phyloP scores from a whole-genome alignment of 441 rosid genomes.

The Lepidium campestre region DNA sequence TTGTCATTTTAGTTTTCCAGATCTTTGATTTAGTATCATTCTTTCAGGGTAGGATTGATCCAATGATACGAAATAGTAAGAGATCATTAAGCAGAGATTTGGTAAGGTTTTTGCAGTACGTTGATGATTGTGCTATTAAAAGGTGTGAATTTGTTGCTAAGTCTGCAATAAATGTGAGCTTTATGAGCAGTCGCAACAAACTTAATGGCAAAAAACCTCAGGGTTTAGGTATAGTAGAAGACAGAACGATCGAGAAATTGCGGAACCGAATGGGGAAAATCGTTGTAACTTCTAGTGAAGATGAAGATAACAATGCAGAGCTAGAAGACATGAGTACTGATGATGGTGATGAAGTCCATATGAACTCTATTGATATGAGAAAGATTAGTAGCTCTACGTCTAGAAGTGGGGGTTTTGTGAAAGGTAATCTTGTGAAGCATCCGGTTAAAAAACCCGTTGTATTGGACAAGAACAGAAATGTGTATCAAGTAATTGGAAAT shows the following conservation, averaged over 20 bases:
- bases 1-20: background rate
- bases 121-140: conserved; percentile 49
- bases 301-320: conserved; percentile 55
- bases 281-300: conserved; percentile 34
- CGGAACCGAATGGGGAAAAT: conserved; percentile 42
- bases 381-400: conserved; percentile 14
- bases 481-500: conserved; percentile 32
- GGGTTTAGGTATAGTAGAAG: conserved; percentile 20
- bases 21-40: conserved; percentile 1
- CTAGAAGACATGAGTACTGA: conserved; percentile 51
- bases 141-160: conserved; percentile 27
- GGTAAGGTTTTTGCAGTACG: conserved; percentile 49
- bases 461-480: conserved; percentile 52
- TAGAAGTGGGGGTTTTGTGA: conserved; percentile 29
- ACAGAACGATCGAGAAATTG: conserved; percentile 35
- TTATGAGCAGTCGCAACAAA: conserved; percentile 26
- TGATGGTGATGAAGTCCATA: conserved; percentile 23
- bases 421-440: conserved; percentile 33
- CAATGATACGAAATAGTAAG: conserved; percentile 75
- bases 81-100: conserved; percentile 66
- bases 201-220: conserved; percentile 20
- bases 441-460: conserved; percentile 48
- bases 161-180: conserved; percentile 33
- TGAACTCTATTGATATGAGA: background rate
- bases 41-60: conserved; percentile 51